Evolutionary conservation across 176 grass and related monocot genomes (phyloP), one percentile per base, ranked within the genome.

Genomic region (bread wheat (Triticum aestivum)): DNA sequence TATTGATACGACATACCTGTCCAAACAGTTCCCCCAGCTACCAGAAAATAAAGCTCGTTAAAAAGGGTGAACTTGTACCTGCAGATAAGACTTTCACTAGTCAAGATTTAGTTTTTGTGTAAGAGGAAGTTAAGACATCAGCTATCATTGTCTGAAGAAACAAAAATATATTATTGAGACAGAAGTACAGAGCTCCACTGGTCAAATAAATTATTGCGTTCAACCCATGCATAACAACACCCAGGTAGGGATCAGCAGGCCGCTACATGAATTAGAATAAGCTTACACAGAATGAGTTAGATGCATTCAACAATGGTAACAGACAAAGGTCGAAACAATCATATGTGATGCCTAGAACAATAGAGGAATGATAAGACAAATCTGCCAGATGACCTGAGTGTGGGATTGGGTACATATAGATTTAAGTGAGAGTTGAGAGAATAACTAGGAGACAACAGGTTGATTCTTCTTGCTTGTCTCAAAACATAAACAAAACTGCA

Each of bases 31-130:
- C 97, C 97, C 29, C 97, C 97, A 84, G 94, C 94, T 70, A 96
- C 93, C 52, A 99, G 92, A 91, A 92, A 99, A 87, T 99, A 99
- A 41, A 99, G 97, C 85, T 99, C 97, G 35, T 99, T 99, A 82
- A 99, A 99, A 91, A 99, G 92, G 24, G 97, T 96, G 84, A 99
- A 99, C 81, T 94, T 96, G 79, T 99, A 99, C 97, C 97, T 99
- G 86, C 66, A 87, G 79, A 32, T 18, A 87, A 52, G 73, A 52
- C 14, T 15, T 75, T 51, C 24, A 54, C 26, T 80, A 80, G 81
- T 91, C 62, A 91, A 66, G 15, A 38, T 83, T 66, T 79, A 32
- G 17, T 72, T 63, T 26, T 52, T 18, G 82, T 64, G 52, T 44
- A 17, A 69, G 65, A 26, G 27, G 64, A 64, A 87, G 58, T 69